Base-by-base conservation (phyloP, 495 filamentous ascomycete genomes). In the Aspergillus funiculosus region DNA sequence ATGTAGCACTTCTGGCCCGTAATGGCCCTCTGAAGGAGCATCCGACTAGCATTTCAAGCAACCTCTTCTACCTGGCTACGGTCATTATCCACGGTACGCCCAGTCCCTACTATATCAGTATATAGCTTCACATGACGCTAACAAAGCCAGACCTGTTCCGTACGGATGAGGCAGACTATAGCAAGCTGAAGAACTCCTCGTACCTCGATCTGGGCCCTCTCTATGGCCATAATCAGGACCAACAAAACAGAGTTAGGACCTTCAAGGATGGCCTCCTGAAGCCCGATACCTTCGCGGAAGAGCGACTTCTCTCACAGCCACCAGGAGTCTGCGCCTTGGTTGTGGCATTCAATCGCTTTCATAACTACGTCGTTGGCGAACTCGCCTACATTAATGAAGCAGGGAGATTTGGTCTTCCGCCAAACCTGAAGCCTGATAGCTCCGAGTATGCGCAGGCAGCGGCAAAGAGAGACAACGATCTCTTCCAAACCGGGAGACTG, bases 141-240 rank as follows among this genome's bases (percentile, higher is more conserved):
- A 27, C 2, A 4, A 9, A 6, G 10, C 11, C 24, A 68, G 77
- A 80, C 50, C 51, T 74, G 20, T 80, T 80, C 66, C 66, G 69
- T 27, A 79, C 77, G 3, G 67, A 75, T 52, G 68, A 72, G 14
- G 22, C 39, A 0, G 66, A 83, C 50, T 2, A 4, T 2, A 46
- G 18, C 3, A 39, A 13, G 6, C 11, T 40, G 5, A 67, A 59
- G 22, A 75, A 63, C 51, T 88, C 83, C 0, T 86, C 83, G 0
- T 91, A 87, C 55, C 71, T 91, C 0, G 86, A 91, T 53, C 71
- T 89, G 4, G 75, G 79, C 0, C 86, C 86, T 0, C 70, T 91
- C 1, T 91, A 91, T 50, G 86, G 86, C 13, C 82, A 77, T 59
- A 82, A 74, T 48, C 64, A 78, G 50, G 67, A 66, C 2, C 77